phyloP scores from a whole-genome alignment of 2,329 filamentous ascomycete species.

The Nemania bipapillata region DNA sequence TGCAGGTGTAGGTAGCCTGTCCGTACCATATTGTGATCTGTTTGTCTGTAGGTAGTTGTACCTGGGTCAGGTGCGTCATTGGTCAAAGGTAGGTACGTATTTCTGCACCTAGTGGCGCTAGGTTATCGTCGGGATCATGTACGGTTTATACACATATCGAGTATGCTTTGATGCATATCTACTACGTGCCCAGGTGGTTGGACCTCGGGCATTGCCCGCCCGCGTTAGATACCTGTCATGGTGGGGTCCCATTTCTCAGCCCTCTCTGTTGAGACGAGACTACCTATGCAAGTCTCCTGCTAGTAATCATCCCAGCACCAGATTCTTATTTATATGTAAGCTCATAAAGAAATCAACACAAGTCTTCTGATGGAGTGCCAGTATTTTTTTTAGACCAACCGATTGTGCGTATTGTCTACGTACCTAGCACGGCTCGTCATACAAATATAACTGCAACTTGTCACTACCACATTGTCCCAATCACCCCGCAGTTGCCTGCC shows the following conservation, averaged over 20 bases:
- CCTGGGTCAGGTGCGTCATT: not conserved
- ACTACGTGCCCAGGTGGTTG: not conserved
- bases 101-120: too few relatives aligned
- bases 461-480: slow-evolving; percentile 4
- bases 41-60: not conserved
- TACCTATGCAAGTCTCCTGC: not conserved
- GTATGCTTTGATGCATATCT: not conserved
- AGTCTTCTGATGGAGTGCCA: too few relatives aligned
- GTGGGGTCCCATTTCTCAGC: not conserved
- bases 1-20: not conserved
- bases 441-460: not conserved
- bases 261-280: not conserved
- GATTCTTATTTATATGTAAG: not conserved
- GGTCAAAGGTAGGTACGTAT: too few relatives aligned
- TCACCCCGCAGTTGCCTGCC: slow-evolving; percentile 34
- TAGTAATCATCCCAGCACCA: not conserved
- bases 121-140: slow-evolving; percentile 9
- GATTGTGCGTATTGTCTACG: not conserved
- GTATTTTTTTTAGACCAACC: not conserved
- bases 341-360: not conserved
- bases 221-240: not conserved
- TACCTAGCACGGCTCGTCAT: not conserved
- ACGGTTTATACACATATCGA: not conserved
- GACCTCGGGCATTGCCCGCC: not conserved
- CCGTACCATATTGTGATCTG: too few relatives aligned